Conservation (phyloP, 331 rosid species). For the Phaseolus coccineus region DNA sequence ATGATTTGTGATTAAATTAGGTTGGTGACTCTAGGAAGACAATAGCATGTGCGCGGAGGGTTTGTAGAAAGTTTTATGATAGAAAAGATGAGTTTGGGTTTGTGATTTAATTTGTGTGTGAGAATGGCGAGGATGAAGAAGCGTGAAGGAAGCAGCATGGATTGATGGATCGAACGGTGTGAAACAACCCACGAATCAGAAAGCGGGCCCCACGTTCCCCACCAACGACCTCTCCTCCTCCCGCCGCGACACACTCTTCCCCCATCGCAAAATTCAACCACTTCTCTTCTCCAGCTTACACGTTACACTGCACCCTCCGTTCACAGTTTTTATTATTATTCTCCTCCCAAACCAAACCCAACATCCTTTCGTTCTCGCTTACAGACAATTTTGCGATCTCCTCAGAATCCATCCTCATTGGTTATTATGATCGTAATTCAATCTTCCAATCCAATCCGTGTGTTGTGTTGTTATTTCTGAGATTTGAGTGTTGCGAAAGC, state of each 20-base stretch:
- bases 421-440: background rate
- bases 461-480: background rate
- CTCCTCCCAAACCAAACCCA: background rate
- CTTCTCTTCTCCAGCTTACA: background rate
- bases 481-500: background rate
- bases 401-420: background rate
- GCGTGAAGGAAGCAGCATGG: slow-evolving; percentile 43
- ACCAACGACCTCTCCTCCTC: background rate
- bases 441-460: background rate
- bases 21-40: no score
- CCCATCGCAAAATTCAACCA: background rate
- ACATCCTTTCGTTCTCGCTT: background rate
- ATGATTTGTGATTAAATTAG: no score
- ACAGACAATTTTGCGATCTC: background rate
- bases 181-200: background rate
- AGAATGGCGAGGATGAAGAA: background rate
- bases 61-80: background rate
- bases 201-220: slow-evolving; percentile 14
- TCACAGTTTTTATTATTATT: background rate
- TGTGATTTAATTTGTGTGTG: background rate
- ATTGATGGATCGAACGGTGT: slow-evolving; percentile 28
- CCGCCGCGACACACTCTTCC: background rate
- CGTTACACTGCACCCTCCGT: background rate
- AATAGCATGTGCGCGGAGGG: background rate
- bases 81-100: background rate